Base-by-base conservation (phyloP, 768 basidiomycete species). In the Pulveroboletus sp. region DNA sequence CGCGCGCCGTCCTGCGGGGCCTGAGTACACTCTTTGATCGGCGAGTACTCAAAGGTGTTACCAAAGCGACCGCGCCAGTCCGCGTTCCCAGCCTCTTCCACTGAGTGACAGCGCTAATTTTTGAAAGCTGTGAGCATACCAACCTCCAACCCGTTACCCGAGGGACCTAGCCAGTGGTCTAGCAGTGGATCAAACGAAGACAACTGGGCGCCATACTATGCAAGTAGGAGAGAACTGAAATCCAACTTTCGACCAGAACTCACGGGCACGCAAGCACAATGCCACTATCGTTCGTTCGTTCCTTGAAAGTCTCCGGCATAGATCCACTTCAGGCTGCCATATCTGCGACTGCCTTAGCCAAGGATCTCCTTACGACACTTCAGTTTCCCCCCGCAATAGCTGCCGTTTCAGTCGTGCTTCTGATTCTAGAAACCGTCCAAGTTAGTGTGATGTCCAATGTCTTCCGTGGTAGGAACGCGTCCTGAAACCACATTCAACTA, bases 381-480 rank as follows among this genome's bases (percentile, higher is more conserved):
- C 65, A 69, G 42, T 77, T 78, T 50, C 72, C 76, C 14, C 76
- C 77, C 1, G 75, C 71, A 0, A 61, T 64, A 4, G 75, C 73
- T 1, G 69, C 73, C 0, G 64, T 74, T 5, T 67, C 68, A 0
- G 51, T 76, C 5, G 55, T 78, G 14, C 61, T 77, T 19, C 62
- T 73, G 11, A 74, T 79, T 14, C 63, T 78, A 43, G 63, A 77
- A 53, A 76, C 74, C 1, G 61, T 76, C 19, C 73, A 78, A 67
- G 77, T 75, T 38, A 56, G 65, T 39, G 10, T 19, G 26, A 3
- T 5, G 1, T 43, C 8, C 4, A 6, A 9, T 12, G 17, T 20
- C 6, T 29, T 5, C 17, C 1, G 34, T 36, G 16, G 5, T 23
- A 13, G 22, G 19, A 11, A 47, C 16, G 8, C n/a, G 1, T 34